Conservation (phyloP, 2,329 filamentous ascomycete genomes). For the Tothia fuscella region DNA sequence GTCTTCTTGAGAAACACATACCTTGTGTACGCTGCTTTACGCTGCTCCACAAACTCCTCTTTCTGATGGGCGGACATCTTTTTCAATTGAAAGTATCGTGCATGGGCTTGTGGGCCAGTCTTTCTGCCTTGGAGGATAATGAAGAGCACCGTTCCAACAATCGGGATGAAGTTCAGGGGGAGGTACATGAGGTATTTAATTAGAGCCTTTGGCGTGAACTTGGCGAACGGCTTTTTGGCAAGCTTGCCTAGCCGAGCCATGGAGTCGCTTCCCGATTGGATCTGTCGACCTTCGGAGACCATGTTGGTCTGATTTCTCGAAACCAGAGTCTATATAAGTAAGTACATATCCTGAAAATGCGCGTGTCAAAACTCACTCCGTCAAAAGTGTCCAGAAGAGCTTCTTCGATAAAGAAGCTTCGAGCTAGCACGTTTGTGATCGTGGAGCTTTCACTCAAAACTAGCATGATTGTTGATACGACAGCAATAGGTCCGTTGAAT, state of each 20-base stretch:
- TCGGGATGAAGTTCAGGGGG: slow-evolving; percentile 84
- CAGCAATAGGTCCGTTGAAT: slow-evolving; percentile 71
- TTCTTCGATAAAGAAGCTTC: slow-evolving; percentile 67
- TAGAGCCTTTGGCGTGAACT: slow-evolving; percentile 41
- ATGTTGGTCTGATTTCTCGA: slow-evolving; percentile 41
- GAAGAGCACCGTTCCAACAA: slow-evolving; percentile 75
- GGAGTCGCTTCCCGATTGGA: slow-evolving; percentile 40
- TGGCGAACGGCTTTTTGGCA: slow-evolving; percentile 36
- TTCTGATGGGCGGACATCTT: slow-evolving; percentile 57
- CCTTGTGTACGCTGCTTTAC: slow-evolving; percentile 63
- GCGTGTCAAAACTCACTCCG: slow-evolving; percentile 34
- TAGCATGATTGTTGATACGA: slow-evolving; percentile 59
- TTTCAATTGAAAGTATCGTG: slow-evolving; percentile 84
- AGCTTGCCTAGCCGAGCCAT: slow-evolving; percentile 41
- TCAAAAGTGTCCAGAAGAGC: slow-evolving; percentile 84
- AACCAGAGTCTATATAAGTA: slow-evolving; percentile 32
- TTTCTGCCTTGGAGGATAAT: slow-evolving; percentile 54
- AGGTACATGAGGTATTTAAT: slow-evolving; percentile 70
- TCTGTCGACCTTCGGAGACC: slow-evolving; percentile 57
- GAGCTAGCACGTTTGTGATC: slow-evolving; percentile 42
- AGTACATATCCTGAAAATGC: not conserved
- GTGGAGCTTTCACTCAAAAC: slow-evolving; percentile 42
- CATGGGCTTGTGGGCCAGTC: slow-evolving; percentile 41
- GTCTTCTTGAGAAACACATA: slow-evolving; percentile 61
- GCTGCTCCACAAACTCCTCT: slow-evolving; percentile 55